Evolutionary conservation across 2,329 filamentous ascomycete species (phyloP), one percentile per base, ranked within the genome.

Genomic region (Xylaria sp.): DNA sequence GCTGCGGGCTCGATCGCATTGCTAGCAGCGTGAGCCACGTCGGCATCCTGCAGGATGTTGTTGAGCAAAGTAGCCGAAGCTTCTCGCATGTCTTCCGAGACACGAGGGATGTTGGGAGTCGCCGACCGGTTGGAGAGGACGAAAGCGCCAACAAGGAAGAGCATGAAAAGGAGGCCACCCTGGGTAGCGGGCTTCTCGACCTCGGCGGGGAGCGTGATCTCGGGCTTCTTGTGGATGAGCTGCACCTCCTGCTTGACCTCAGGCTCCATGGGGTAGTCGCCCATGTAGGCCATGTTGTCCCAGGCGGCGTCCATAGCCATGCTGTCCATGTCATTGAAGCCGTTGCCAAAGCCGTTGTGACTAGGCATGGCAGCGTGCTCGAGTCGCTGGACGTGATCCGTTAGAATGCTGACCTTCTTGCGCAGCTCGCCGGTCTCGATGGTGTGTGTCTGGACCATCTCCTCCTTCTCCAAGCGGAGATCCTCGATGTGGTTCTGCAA

Each of bases 111-210:
- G 66, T 85, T 84, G 46, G 87, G 78, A 18, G 87, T 80, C 50
- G 23, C 23, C 23, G 86, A 84, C 67, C 86, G 86, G 76, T 92
- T 95, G 37, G 93, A 97, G 63, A 94, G 89, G 68, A 97, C 92
- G 72, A 97, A 96, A 56, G 94, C 94, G 72, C 94, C 94, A 65
- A 96, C 92, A 57, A 99, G 88, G 71, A 99, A 89, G 67, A 97
- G 89, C 91, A 97, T 96, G 75, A 93, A 88, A 74, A 97, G 82
- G 69, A 97, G 78, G 69, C 91, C 85, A 55, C 91, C 90, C 69
- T 92, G 90, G 67, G 91, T 87, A 62, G 87, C 82, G 60, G 83
- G 78, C 77, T 87, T 87, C 63, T 88, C 84, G 60, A 75, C 73
- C 48, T 85, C 81, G 68, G 72, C 72, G 49, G 76, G 72, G 54